Conservation (phyloP, 176 grass and related monocot genomes). For the Triticum dicoccoides region DNA sequence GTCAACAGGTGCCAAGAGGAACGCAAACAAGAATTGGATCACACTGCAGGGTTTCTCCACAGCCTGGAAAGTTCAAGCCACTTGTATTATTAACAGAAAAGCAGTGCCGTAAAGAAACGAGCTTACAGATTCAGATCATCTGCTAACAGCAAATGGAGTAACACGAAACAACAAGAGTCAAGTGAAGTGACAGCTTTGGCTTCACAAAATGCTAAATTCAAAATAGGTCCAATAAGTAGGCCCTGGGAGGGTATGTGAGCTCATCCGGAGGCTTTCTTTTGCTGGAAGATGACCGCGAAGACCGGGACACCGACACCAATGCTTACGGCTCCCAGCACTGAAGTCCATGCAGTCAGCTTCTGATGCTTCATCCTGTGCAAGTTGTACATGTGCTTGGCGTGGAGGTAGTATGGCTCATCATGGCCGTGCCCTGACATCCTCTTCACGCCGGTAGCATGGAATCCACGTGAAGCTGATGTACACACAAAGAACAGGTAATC, state of each 20-base stretch:
- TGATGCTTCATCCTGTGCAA: conserved; percentile 88
- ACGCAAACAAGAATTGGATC: neutral
- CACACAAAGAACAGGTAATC: neutral
- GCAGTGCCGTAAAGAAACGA: conserved; percentile 25
- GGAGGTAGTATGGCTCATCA: conserved; percentile 67
- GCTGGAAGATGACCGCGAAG: conserved; percentile 72
- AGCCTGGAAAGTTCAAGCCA: conserved; percentile 46
- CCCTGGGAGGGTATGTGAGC: neutral
- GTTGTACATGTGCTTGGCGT: conserved; percentile 98
- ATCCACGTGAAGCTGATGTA: conserved; percentile 53
- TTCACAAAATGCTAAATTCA: conserved; percentile 32
- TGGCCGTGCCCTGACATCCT: conserved; percentile 74
- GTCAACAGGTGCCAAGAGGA: neutral
- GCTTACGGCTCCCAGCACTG: conserved; percentile 43
- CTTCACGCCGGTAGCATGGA: conserved; percentile 77
- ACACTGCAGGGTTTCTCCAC: conserved; percentile 12
- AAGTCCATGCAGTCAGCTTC: conserved; percentile 46
- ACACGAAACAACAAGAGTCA: conserved; percentile 23
- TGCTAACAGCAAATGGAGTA: conserved; percentile 23
- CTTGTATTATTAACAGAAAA: conserved; percentile 47
- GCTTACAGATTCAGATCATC: conserved; percentile 31
- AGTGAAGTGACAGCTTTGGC: conserved; percentile 30
- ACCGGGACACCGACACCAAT: conserved; percentile 68
- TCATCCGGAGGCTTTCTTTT: conserved; percentile 84
- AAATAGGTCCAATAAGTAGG: conserved; percentile 19